Evolutionary conservation across 495 filamentous ascomycete genomes (phyloP).

Genomic region (Penicillium malachiteum): DNA sequence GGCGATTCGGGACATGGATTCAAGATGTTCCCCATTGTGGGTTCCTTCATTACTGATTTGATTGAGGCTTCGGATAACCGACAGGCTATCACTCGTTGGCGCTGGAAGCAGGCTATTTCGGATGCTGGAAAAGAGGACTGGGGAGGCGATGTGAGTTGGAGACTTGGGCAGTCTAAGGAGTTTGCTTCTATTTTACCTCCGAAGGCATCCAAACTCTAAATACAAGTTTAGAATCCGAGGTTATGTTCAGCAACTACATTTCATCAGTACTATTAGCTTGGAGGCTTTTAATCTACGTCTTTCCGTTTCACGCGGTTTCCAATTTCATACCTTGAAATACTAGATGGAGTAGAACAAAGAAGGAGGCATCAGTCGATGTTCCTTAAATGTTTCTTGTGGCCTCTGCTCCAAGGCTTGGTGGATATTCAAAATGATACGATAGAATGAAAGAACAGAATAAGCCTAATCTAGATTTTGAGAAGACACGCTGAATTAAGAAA

Average conservation of each 20-base stretch:
- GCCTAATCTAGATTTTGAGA: no score
- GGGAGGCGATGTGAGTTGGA: conserved; percentile 43
- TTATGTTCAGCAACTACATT: neutral
- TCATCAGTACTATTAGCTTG: neutral
- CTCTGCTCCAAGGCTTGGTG: no score
- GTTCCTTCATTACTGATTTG: conserved; percentile 45
- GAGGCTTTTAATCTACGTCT: no score
- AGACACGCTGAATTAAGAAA: neutral
- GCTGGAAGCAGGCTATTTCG: conserved; percentile 38
- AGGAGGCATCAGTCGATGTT: no score
- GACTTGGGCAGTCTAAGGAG: conserved; percentile 37
- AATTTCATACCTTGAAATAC: no score
- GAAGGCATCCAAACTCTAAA: conserved; percentile 30
- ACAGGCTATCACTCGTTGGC: conserved; percentile 41
- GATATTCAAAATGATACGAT: neutral
- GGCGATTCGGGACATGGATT: conserved; percentile 57
- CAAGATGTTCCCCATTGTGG: conserved; percentile 57
- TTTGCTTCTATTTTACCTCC: conserved; percentile 24
- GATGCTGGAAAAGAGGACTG: conserved; percentile 25
- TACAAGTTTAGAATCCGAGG: neutral
- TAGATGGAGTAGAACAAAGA: no score
- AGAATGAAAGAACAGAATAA: neutral
- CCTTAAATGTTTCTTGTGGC: no score
- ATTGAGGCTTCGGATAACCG: conserved; percentile 23
- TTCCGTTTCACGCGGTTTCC: no score